Evolutionary conservation across 164 flowering plant genomes (phyloP), one percentile per base, ranked within the genome.

Genomic region (Protea cynaroides): DNA sequence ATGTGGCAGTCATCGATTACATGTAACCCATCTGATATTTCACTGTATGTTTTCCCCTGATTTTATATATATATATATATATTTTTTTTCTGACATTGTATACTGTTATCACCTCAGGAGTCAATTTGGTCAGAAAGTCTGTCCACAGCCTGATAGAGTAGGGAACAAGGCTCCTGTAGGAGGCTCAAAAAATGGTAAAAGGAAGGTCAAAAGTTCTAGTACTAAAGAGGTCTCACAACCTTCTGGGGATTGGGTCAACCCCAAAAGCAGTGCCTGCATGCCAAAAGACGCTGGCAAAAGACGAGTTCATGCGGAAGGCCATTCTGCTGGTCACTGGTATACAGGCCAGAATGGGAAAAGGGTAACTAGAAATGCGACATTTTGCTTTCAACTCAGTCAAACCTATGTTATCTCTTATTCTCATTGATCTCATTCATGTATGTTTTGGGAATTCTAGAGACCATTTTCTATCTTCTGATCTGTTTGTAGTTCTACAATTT

Each of bases 251-350:
- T 88, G 96, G 97, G 78, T 87, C 22, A 82, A 79, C 62, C 96
- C 92, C 13, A 83, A 69, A 72, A 66, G 58, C 54, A 46, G 64
- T 59, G 66, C 70, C 51, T 59, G 59, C 55, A 52, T 62, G 52
- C 86, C 89, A 43, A 85, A 69, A 62, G 81, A 85, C 79, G 93
- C 89, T 72, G 83, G 94, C 13, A 82, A 76, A 75, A 79, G 88
- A 63, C 77, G 87, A 72, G 83, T 87, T 59, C 81, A 71, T 62
- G 93, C 90, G 17, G 72, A 59, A 50, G 77, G 80, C 19, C 69
- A 62, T 62, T 68, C 86, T 63, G 56, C 76, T 37, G 96, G 98
- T 53, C 85, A 78, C 57, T 93, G 97, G 97, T 80, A 68, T 71
- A 86, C 93, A 18, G 78, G 67, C 58, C 58, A 76, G 56, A 85